A percentile compares a stretch with the other conserved stretches of the same genome.
Evolutionary conservation across 768 basidiomycete genomes (phyloP).

Genomic region (Rickenella mellea): DNA sequence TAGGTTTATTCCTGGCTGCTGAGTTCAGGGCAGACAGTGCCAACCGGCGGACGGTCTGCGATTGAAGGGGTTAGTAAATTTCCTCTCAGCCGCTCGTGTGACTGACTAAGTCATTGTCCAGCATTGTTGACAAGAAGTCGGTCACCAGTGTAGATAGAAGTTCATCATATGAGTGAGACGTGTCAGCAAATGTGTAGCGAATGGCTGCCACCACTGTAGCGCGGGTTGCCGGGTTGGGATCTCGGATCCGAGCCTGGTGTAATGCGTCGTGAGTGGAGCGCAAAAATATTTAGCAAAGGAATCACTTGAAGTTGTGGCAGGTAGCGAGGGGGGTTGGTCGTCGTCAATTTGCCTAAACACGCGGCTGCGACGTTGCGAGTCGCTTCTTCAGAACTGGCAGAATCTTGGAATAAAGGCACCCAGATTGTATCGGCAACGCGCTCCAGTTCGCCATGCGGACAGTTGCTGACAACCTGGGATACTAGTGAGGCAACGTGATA

Average conservation of each 20-base stretch:
- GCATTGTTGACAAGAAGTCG: slow-evolving; percentile 85
- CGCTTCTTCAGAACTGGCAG: slow-evolving; percentile 82
- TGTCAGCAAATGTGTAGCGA: slow-evolving; percentile 84
- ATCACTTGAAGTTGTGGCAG: slow-evolving; percentile 85
- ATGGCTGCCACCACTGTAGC: slow-evolving; percentile 91
- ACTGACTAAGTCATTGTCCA: slow-evolving; percentile 86
- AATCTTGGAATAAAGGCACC: slow-evolving; percentile 87
- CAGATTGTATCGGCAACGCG: slow-evolving; percentile 83
- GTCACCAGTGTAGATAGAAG: slow-evolving; percentile 79
- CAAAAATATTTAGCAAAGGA: slow-evolving; percentile 1
- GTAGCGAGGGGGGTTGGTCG: slow-evolving; percentile 83
- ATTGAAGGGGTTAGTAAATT: too few species aligned
- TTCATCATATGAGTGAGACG: slow-evolving; percentile 79
- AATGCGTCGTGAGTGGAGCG: neutral
- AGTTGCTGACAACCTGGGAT: slow-evolving; percentile 80
- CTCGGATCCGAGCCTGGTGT: slow-evolving; percentile 52
- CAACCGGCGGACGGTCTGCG: slow-evolving; percentile 80
- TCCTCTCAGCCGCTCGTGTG: too few species aligned
- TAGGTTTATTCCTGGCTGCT: slow-evolving; percentile 89
- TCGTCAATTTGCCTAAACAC: slow-evolving; percentile 91
- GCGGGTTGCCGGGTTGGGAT: slow-evolving; percentile 60
- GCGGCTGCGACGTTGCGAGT: slow-evolving; percentile 93
- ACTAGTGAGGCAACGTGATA: neutral
- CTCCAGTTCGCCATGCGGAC: slow-evolving; percentile 75
- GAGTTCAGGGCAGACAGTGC: slow-evolving; percentile 89